These are phyloP conservation scores for Kurtzmaniella quercitrusa DNA, from an alignment of 1,139 yeast genomes.

Conservation along the genomic window DNA sequence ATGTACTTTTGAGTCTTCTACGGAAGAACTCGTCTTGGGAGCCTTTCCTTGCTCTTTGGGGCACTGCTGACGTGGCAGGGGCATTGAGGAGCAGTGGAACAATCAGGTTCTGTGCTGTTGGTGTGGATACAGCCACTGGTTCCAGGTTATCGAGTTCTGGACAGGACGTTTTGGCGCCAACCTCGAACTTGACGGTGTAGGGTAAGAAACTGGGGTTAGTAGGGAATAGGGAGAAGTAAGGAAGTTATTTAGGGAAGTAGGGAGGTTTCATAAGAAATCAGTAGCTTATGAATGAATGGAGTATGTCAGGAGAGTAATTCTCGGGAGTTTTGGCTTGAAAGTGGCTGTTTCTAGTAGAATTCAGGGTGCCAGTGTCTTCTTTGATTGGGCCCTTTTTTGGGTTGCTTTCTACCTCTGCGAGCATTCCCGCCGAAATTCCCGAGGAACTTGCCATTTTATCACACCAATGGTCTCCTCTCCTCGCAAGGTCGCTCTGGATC, in stretches of 20 bases:
- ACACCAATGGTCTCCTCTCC: background rate
- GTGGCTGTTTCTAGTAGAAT: too few relatives aligned
- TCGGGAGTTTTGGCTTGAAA: too few relatives aligned
- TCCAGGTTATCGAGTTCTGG: background rate
- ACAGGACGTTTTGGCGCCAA: slow-evolving; percentile 17
- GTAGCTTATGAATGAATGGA: too few relatives aligned
- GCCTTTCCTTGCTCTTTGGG: background rate
- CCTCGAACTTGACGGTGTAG: slow-evolving; percentile 67
- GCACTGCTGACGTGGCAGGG: slow-evolving; percentile 10
- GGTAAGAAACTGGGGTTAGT: slow-evolving; percentile 57
- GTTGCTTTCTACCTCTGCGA: too few relatives aligned
- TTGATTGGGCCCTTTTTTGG: too few relatives aligned
- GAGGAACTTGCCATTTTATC: too few relatives aligned
- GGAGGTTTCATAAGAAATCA: too few relatives aligned
- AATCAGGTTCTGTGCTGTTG: slow-evolving; percentile 11
- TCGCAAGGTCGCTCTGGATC: background rate
- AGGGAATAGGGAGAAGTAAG: background rate
- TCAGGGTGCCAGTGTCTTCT: too few relatives aligned
- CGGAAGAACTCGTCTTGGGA: slow-evolving; percentile 3
- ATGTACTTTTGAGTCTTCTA: slow-evolving; percentile 10
- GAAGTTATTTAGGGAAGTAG: background rate
- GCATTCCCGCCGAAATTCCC: too few relatives aligned
- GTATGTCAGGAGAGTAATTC: too few relatives aligned
- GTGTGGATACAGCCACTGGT: background rate
- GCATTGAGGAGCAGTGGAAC: slow-evolving; percentile 17